Conservation (phyloP, 768 basidiomycete species). For the Amanita rubescens region DNA sequence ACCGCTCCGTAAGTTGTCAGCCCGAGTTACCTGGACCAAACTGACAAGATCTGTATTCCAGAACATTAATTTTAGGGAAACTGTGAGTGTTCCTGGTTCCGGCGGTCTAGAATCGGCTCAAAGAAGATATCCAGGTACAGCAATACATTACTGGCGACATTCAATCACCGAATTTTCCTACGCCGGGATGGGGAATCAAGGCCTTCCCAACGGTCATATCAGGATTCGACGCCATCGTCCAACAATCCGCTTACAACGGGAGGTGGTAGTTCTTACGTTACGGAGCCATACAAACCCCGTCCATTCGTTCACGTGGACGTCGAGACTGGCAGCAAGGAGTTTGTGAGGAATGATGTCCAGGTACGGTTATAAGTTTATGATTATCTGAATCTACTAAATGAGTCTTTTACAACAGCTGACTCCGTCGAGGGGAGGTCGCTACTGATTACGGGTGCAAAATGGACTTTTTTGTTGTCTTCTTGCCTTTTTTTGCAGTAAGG, state of each 20-base stretch:
- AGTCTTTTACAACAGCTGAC: not conserved
- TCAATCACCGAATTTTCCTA: slow-evolving; percentile 12
- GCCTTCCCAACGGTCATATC: not conserved
- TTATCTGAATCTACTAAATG: not conserved
- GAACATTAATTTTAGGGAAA: slow-evolving; percentile 11
- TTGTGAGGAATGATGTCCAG: not conserved
- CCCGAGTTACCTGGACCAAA: not conserved
- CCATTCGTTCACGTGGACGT: not conserved
- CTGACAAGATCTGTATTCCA: not conserved
- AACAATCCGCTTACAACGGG: not conserved
- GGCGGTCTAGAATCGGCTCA: not conserved
- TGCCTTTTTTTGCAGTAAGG: not conserved
- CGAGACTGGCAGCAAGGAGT: not conserved
- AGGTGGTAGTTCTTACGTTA: not conserved
- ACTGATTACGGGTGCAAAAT: not conserved
- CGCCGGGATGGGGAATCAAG: not conserved
- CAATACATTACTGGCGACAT: slow-evolving; percentile 11
- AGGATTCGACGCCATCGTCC: not conserved
- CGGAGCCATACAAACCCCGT: not conserved
- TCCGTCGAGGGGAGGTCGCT: not conserved
- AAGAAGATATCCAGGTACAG: not conserved
- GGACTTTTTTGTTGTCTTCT: not conserved
- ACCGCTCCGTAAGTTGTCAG: slow-evolving; percentile 1
- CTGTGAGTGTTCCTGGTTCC: not conserved
- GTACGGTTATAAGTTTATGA: not conserved